A percentile compares a stretch with the other conserved stretches of the same genome.
Evolutionary conservation across 202 grass and related monocot genomes (phyloP).

Genomic region (Dendrocalamus latiflorus): DNA sequence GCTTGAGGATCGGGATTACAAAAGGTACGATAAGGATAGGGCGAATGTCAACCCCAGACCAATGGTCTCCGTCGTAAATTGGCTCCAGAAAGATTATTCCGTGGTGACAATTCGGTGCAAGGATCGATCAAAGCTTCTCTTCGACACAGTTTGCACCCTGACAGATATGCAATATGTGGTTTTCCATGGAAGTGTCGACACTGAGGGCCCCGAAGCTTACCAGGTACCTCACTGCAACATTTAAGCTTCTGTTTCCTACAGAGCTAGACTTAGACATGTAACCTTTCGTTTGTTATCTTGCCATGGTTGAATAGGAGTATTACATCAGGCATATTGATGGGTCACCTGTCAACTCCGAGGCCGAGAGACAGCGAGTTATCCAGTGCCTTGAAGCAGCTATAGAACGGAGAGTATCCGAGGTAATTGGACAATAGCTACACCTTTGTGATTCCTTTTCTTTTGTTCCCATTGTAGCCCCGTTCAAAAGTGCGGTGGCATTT

Average conservation of each 20-base stretch:
- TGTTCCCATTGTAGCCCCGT: neutral
- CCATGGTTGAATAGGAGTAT: slow-evolving; percentile 64
- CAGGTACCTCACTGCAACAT: slow-evolving; percentile 51
- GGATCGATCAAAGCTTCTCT: slow-evolving; percentile 82
- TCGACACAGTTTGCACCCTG: slow-evolving; percentile 79
- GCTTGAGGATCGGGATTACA: slow-evolving; percentile 78
- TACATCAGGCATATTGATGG: slow-evolving; percentile 79
- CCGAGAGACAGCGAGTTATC: slow-evolving; percentile 74
- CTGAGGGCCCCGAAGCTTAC: slow-evolving; percentile 70
- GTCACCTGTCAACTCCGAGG: slow-evolving; percentile 80
- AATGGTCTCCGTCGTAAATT: slow-evolving; percentile 73
- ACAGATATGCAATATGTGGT: slow-evolving; percentile 98
- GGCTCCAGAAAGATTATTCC: slow-evolving; percentile 82
- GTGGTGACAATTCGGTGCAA: slow-evolving; percentile 79
- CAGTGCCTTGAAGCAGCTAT: slow-evolving; percentile 91
- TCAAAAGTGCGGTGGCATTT: no score
- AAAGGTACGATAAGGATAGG: slow-evolving; percentile 44
- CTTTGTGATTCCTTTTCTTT: slow-evolving; percentile 15
- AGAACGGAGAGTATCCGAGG: slow-evolving; percentile 85
- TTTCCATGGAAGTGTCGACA: slow-evolving; percentile 78
- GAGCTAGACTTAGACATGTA: slow-evolving; percentile 14
- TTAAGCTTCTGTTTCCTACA: slow-evolving; percentile 11
- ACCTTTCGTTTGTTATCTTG: slow-evolving; percentile 25
- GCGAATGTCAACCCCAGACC: slow-evolving; percentile 22
- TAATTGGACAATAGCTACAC: slow-evolving; percentile 34